These are phyloP conservation scores for Podaxis sp. DNA, from an alignment of 768 basidiomycete genomes.

Conservation along the genomic window DNA sequence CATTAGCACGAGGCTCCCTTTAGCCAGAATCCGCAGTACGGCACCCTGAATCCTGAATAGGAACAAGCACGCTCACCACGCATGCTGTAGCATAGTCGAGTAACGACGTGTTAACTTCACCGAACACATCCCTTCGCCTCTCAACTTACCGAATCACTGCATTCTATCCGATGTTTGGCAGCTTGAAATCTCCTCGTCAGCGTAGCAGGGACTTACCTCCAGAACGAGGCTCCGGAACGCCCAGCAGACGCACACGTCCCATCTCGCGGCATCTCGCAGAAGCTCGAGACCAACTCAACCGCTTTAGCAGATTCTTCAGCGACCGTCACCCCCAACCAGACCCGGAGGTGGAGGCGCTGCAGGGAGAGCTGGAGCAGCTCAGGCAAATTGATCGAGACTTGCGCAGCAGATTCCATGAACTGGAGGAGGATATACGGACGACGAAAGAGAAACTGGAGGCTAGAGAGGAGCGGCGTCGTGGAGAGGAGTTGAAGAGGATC, in stretches of 20 bases:
- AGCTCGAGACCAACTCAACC: neutral
- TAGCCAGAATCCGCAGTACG: neutral
- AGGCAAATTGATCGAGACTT: neutral
- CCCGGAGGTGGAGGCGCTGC: neutral
- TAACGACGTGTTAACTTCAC: neutral
- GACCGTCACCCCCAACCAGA: neutral
- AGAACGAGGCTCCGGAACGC: neutral
- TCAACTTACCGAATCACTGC: neutral
- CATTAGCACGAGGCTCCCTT: neutral
- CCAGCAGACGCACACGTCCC: neutral
- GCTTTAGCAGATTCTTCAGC: neutral
- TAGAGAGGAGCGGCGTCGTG: constrained; percentile 22
- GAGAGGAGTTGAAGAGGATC: constrained; percentile 29
- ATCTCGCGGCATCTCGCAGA: neutral
- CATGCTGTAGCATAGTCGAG: neutral
- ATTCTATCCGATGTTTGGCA: neutral
- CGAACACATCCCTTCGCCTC: neutral
- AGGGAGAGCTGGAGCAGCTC: neutral
- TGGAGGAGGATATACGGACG: constrained; percentile 19
- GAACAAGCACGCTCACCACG: neutral
- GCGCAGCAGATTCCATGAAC: neutral
- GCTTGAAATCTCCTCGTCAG: constrained; percentile 4
- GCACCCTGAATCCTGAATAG: neutral
- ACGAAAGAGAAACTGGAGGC: constrained; percentile 21
- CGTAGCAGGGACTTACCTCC: constrained; percentile 9